Conservation (phyloP, 768 basidiomycete genomes). For the Collybia mongolica region DNA sequence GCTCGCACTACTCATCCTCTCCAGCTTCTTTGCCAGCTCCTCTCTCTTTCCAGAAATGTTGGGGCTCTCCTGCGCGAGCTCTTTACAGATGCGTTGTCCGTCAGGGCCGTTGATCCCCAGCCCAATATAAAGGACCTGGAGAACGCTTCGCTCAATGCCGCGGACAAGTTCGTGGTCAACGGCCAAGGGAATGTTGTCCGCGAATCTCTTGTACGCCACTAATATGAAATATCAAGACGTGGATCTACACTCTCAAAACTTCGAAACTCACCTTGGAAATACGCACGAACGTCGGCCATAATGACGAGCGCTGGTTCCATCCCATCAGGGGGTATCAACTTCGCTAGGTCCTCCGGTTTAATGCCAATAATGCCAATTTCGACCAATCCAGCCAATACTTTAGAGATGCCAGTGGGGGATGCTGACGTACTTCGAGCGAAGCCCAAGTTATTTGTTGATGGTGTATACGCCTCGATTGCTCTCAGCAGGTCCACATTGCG, state of each 20-base stretch:
- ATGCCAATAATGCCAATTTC: conserved; percentile 37
- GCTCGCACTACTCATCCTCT: conserved; percentile 46
- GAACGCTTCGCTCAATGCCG: conserved; percentile 45
- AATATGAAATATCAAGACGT: neutral
- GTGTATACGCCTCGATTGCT: conserved; percentile 22
- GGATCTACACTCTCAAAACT: neutral
- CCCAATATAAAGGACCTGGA: conserved; percentile 41
- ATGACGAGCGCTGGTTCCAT: conserved; percentile 58
- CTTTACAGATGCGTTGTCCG: conserved; percentile 43
- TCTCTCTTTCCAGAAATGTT: conserved; percentile 41
- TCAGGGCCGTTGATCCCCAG: conserved; percentile 52
- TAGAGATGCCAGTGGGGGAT: conserved; percentile 8
- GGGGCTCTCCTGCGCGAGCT: conserved; percentile 51
- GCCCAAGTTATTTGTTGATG: neutral
- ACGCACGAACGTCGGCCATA: conserved; percentile 72
- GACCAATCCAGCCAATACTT: conserved; percentile 32
- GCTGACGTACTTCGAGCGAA: too few relatives aligned
- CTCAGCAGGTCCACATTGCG: conserved; percentile 21
- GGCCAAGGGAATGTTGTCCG: conserved; percentile 54
- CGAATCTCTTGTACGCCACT: conserved; percentile 63
- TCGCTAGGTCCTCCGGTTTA: conserved; percentile 42
- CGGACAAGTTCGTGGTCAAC: conserved; percentile 57
- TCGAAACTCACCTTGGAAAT: conserved; percentile 61
- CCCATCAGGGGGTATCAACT: conserved; percentile 47
- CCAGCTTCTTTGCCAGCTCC: conserved; percentile 49